A percentile compares a stretch with the other conserved stretches of the same genome.
Evolutionary conservation across 202 grass and related monocot species (phyloP).

Genomic region (Dendrocalamus latiflorus): DNA sequence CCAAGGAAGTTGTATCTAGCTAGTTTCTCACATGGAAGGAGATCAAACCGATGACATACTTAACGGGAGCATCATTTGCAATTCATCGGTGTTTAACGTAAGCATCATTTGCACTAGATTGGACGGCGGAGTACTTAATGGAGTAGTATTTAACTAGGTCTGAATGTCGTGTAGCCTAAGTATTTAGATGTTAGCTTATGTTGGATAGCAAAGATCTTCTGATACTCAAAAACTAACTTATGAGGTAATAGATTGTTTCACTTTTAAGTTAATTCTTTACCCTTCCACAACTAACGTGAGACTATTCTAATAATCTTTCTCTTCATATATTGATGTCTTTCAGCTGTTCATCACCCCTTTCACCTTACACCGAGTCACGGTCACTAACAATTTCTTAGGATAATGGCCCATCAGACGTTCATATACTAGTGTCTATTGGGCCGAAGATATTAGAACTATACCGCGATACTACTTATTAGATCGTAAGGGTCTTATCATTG

Average conservation of each 20-base stretch:
- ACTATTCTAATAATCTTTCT: no score
- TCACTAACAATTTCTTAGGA: rapidly evolving
- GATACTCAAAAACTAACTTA: no score
- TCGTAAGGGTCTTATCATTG: no score
- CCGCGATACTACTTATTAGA: no score
- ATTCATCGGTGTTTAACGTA: background rate
- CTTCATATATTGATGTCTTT: no score
- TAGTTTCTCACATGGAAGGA: background rate
- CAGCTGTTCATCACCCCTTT: no score
- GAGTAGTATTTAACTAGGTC: background rate
- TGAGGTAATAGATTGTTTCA: rapidly evolving
- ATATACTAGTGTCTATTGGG: no score
- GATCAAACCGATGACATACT: background rate
- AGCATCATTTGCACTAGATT: constrained; percentile 1
- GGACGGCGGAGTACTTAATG: background rate
- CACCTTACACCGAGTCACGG: no score
- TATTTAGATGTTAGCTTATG: background rate
- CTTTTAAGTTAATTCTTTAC: no score
- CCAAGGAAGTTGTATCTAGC: background rate
- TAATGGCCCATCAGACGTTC: no score
- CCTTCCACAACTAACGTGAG: rapidly evolving
- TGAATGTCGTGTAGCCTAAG: background rate
- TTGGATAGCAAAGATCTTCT: no score
- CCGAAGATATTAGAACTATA: no score
- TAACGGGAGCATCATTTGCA: background rate